These are phyloP conservation scores for Trametes sanguinea DNA, from an alignment of 768 basidiomycete genomes.

Conservation along the genomic window DNA sequence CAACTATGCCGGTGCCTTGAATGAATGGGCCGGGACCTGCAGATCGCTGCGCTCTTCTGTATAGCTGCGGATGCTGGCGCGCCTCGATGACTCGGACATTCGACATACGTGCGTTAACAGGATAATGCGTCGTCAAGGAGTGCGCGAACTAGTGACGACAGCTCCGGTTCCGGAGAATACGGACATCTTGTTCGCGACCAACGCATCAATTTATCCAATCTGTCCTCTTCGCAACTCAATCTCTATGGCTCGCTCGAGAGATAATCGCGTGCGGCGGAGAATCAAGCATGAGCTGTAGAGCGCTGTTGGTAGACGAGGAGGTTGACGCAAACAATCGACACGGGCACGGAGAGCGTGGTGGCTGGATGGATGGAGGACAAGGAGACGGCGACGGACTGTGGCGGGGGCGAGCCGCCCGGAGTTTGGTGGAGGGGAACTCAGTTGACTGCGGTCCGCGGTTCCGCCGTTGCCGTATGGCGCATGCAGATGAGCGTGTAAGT, in stretches of 20 bases:
- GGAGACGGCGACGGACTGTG: neutral
- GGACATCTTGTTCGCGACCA: neutral
- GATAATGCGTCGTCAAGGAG: neutral
- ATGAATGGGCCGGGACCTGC: neutral
- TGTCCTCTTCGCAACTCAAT: conserved; percentile 2
- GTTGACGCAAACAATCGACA: neutral
- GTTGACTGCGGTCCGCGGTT: conserved; percentile 17
- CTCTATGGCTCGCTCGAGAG: neutral
- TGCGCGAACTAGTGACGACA: neutral
- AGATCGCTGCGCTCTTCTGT: neutral
- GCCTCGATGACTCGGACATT: neutral
- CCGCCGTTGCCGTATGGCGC: conserved; percentile 17
- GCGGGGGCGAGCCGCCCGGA: conserved; percentile 3
- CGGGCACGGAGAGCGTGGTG: neutral
- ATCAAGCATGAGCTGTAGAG: neutral
- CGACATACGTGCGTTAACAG: neutral
- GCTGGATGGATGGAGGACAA: neutral
- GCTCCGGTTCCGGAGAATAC: conserved; percentile 5
- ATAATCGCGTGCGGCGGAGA: too few species aligned
- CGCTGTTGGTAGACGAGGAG: conserved; percentile 1
- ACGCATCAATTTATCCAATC: neutral
- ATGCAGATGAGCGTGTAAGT: neutral
- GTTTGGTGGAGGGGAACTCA: neutral
- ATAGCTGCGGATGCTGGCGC: neutral
- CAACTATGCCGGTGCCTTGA: too few species aligned